These are phyloP conservation scores for Vaccinium darrowii DNA, from an alignment of 148 eudicot genomes.

Conservation along the genomic window DNA sequence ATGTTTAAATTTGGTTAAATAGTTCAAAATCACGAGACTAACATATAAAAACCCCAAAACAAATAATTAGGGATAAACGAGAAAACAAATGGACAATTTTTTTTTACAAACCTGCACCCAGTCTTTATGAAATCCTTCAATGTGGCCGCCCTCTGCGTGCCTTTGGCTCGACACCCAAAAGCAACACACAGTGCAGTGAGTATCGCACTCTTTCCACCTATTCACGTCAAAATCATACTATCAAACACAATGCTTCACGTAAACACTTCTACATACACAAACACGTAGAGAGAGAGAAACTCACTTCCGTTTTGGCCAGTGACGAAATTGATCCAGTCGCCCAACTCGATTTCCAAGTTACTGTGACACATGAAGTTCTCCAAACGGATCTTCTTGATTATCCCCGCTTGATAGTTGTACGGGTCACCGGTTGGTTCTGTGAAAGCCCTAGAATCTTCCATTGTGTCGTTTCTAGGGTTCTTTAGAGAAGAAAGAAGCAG, in stretches of 20 bases:
- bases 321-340: constrained; percentile 75
- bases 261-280: neutral
- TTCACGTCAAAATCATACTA: constrained; percentile 5
- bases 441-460: constrained; percentile 47
- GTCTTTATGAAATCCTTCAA: constrained; percentile 92
- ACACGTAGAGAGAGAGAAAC: constrained; percentile 15
- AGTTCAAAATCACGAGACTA: neutral
- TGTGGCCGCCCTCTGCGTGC: constrained; percentile 80
- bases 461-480: constrained; percentile 19
- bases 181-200: constrained; percentile 93
- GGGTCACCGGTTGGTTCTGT: constrained; percentile 19
- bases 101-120: constrained; percentile 68
- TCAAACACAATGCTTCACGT: neutral
- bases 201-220: constrained; percentile 98
- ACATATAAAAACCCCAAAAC: neutral
- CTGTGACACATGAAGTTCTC: constrained; percentile 98
- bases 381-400: constrained; percentile 56
- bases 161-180: constrained; percentile 90
- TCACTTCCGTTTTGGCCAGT: constrained; percentile 98
- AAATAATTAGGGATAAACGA: neutral
- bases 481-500: neutral
- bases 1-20: neutral
- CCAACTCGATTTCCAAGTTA: constrained; percentile 68
- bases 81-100: too few species aligned
- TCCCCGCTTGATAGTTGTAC: constrained; percentile 49